These are phyloP conservation scores for Cladosporium sp. DNA, from an alignment of 2,329 filamentous ascomycete species.

Conservation along the genomic window DNA sequence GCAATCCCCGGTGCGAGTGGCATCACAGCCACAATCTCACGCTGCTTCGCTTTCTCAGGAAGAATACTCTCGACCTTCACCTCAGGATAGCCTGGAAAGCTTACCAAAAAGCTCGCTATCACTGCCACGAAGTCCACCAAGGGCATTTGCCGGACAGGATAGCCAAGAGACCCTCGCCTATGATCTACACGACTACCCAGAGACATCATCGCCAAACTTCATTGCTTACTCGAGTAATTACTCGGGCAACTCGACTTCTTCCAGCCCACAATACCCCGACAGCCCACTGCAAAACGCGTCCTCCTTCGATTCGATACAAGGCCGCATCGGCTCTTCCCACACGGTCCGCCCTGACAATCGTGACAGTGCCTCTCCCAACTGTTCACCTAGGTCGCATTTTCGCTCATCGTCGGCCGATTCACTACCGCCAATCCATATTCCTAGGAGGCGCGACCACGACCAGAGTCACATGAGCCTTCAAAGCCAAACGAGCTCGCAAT, in stretches of 20 bases:
- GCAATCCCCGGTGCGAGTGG: not conserved
- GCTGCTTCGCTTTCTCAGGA: not conserved
- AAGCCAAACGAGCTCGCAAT: not conserved
- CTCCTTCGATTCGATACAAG: constrained; percentile 30
- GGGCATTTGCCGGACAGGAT: constrained; percentile 4
- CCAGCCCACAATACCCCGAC: constrained; percentile 16
- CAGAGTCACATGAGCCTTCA: not conserved
- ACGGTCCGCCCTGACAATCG: constrained; percentile 18
- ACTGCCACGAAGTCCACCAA: constrained; percentile 1
- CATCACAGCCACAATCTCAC: not conserved
- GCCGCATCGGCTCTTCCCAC: constrained; percentile 22
- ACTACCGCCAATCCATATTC: constrained; percentile 29
- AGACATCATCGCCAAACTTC: constrained; percentile 25
- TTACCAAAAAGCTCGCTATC: constrained; percentile 9
- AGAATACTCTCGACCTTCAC: not conserved
- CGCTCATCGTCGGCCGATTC: constrained; percentile 23
- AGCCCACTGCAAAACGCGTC: constrained; percentile 14
- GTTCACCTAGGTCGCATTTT: constrained; percentile 22
- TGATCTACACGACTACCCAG: constrained; percentile 1
- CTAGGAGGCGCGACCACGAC: constrained; percentile 23
- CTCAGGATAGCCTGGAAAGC: constrained; percentile 8
- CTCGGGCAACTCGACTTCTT: constrained; percentile 1
- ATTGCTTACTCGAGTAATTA: constrained; percentile 3
- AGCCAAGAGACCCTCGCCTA: constrained; percentile 11
- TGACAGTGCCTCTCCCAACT: constrained; percentile 19